A percentile compares a stretch with the other conserved stretches of the same genome.
phyloP scores from a whole-genome alignment of 352 stramenopile genomes.

The Aphanomyces cochlioides region DNA sequence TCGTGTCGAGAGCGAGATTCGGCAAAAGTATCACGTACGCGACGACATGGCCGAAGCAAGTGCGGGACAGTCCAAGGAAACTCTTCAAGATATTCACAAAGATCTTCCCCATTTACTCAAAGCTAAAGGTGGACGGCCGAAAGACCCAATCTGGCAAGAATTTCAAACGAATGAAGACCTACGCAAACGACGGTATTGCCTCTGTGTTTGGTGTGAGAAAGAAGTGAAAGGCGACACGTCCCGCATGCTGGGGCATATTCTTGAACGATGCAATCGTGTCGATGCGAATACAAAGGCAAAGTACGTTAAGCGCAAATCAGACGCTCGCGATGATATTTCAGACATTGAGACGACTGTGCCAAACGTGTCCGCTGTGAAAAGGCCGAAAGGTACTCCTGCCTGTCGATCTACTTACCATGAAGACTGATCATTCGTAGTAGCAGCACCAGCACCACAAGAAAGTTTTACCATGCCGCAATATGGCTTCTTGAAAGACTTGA shows the following conservation, averaged over 20 bases:
- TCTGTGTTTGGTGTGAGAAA: constrained; percentile 16
- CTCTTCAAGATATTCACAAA: background rate
- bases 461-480: constrained; percentile 40
- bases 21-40: background rate
- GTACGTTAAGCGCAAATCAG: background rate
- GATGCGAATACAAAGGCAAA: constrained; percentile 4
- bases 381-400: background rate
- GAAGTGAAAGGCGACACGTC: constrained; percentile 18
- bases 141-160: constrained; percentile 15
- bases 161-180: constrained; percentile 7
- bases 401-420: background rate
- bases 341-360: background rate
- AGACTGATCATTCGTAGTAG: background rate
- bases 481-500: constrained; percentile 72
- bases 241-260: constrained; percentile 2
- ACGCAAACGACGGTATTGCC: constrained; percentile 12
- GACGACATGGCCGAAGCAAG: background rate
- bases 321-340: background rate
- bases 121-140: constrained; percentile 2
- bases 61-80: background rate
- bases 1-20: background rate
- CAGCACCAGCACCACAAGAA: background rate
- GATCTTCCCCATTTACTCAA: background rate
- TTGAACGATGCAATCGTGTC: constrained; percentile 7
- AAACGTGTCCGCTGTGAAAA: background rate